Conservation (phyloP, 495 filamentous ascomycete genomes). For the Bacidia gigantensis region DNA sequence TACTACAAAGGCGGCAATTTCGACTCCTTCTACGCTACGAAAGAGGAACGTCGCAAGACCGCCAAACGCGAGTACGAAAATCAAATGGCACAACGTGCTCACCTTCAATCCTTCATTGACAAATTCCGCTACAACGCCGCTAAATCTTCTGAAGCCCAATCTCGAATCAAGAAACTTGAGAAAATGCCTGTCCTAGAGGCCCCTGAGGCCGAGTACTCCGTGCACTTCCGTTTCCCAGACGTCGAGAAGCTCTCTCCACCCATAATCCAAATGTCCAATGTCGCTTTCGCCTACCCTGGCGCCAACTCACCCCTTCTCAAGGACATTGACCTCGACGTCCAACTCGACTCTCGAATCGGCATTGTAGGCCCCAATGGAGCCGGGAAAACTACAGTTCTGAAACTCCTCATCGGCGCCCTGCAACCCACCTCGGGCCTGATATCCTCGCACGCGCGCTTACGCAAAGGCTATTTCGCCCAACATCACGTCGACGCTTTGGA, state of each 20-base stretch:
- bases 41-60: slow-evolving; percentile 91
- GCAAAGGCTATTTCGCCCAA: slow-evolving; percentile 94
- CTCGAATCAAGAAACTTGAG: slow-evolving; percentile 96
- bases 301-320: slow-evolving; percentile 62
- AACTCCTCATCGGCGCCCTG: slow-evolving; percentile 82
- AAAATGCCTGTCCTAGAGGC: slow-evolving; percentile 85
- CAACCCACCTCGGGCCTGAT: slow-evolving; percentile 66
- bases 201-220: slow-evolving; percentile 86
- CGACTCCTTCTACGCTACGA: slow-evolving; percentile 95
- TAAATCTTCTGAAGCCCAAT: slow-evolving; percentile 96
- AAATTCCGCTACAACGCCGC: slow-evolving; percentile 99
- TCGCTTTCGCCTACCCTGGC: slow-evolving; percentile 77
- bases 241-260: slow-evolving; percentile 95
- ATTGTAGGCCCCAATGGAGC: slow-evolving; percentile 98
- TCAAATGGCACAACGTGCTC: slow-evolving; percentile 84
- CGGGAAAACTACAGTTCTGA: slow-evolving; percentile 93
- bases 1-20: slow-evolving; percentile 97
- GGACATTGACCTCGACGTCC: slow-evolving; percentile 88
- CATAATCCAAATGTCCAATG: slow-evolving; percentile 91
- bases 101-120: slow-evolving; percentile 94
- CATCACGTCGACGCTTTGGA: slow-evolving; percentile 97
- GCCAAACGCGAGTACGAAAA: slow-evolving; percentile 98
- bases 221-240: slow-evolving; percentile 95
- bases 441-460: slow-evolving; percentile 70
- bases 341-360: slow-evolving; percentile 94